A percentile compares a stretch with the other conserved stretches of the same genome.
Evolutionary conservation across 495 filamentous ascomycete genomes (phyloP).

Genomic region (Pyrenopolyporus hunteri): DNA sequence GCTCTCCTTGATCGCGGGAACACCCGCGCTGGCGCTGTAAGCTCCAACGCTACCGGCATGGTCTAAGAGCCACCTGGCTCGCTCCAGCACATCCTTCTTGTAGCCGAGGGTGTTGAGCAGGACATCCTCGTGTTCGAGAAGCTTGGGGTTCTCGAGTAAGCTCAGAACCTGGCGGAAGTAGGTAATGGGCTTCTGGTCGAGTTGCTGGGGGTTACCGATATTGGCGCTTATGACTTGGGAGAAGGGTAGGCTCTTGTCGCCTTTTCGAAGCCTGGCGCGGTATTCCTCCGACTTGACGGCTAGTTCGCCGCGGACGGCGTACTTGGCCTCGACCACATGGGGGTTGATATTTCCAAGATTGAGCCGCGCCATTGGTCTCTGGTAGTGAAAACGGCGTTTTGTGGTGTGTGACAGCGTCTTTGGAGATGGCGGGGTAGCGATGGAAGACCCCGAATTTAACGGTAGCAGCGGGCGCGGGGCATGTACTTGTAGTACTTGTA

Average conservation of each 20-base stretch:
- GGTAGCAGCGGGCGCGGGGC: constrained; percentile 24
- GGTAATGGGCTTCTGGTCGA: constrained; percentile 98
- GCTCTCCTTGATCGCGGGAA: constrained; percentile 80
- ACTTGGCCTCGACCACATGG: constrained; percentile 81
- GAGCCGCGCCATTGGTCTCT: constrained; percentile 64
- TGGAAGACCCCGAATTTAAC: constrained; percentile 25
- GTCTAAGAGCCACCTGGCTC: constrained; percentile 77
- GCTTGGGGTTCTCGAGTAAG: constrained; percentile 84
- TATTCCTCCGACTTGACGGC: constrained; percentile 90
- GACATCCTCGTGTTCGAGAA: constrained; percentile 79
- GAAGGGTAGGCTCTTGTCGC: constrained; percentile 76
- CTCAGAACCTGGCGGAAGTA: constrained; percentile 98
- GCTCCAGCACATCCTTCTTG: constrained; percentile 83
- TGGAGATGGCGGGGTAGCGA: constrained; percentile 34
- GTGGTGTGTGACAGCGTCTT: constrained; percentile 18
- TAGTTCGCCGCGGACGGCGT: constrained; percentile 95
- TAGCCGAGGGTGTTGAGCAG: constrained; percentile 74
- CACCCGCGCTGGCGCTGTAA: constrained; percentile 93
- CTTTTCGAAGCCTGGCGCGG: constrained; percentile 66
- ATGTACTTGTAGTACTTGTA: neutral
- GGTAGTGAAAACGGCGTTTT: constrained; percentile 43
- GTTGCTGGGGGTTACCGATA: constrained; percentile 98
- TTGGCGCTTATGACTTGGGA: constrained; percentile 92
- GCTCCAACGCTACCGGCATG: constrained; percentile 91
- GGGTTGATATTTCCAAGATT: constrained; percentile 91